Percentiles rank a stretch among this genome's conserved stretches.
phyloP scores from a whole-genome alignment of 306 rosid genomes.

The Potentilla sterilis region DNA sequence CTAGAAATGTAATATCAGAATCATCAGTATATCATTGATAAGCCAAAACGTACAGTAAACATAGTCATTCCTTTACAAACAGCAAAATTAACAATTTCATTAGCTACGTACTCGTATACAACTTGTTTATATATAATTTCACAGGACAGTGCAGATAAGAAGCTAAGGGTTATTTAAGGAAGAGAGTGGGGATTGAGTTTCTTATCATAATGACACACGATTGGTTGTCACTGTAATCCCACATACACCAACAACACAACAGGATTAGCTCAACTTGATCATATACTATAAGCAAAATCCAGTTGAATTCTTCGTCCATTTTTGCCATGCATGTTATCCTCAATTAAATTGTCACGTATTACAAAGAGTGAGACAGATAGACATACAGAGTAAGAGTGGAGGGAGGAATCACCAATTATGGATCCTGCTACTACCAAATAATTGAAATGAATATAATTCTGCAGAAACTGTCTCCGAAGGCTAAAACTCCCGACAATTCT shows the following conservation, averaged over 20 bases:
- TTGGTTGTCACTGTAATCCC: slow-evolving; percentile 7
- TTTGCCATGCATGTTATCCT: slow-evolving; percentile 13
- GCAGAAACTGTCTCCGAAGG: slow-evolving; percentile 8
- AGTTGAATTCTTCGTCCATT: background rate
- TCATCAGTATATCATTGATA: no score
- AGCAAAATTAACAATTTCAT: no score
- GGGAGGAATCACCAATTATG: slow-evolving; percentile 15
- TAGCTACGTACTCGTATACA: background rate
- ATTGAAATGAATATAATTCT: slow-evolving; percentile 11
- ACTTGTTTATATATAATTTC: background rate
- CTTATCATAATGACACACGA: slow-evolving; percentile 8
- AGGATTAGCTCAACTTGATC: slow-evolving; percentile 5
- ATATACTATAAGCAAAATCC: background rate
- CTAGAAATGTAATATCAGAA: no score
- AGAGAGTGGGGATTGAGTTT: background rate
- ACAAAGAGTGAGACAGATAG: slow-evolving; percentile 1
- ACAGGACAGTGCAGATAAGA: background rate
- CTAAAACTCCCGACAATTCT: slow-evolving; percentile 8
- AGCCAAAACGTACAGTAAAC: no score
- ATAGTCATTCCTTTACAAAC: background rate
- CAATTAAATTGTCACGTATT: slow-evolving; percentile 1
- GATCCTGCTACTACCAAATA: background rate
- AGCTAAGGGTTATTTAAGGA: background rate
- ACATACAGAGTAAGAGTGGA: background rate
- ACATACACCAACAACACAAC: slow-evolving; percentile 2